Percentiles rank a stretch among this genome's conserved stretches.
Evolutionary conservation across 129 eudicot species (phyloP).

Genomic region (Daucus carota): DH1_v3.0 NC_030382.2:46322501-46323000

Average conservation of each 20-base stretch:
- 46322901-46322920: not conserved
- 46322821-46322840: slow-evolving; percentile 86
- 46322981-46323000: not conserved
- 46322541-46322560: not conserved
- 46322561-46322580: not conserved
- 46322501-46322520: not conserved
- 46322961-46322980: slow-evolving; percentile 90
- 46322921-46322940: slow-evolving; percentile 64
- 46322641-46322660: slow-evolving; percentile 35
- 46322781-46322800: slow-evolving; percentile 90
- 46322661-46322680: slow-evolving; percentile 24
- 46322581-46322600: not conserved
- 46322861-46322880: slow-evolving; percentile 1
- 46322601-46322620: slow-evolving; percentile 49
- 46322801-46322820: slow-evolving; percentile 76
- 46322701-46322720: slow-evolving; percentile 58
- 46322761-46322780: slow-evolving; percentile 73
- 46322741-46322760: slow-evolving; percentile 70
- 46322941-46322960: slow-evolving; percentile 97
- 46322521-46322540: not conserved
- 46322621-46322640: slow-evolving; percentile 62
- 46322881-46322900: not conserved
- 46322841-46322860: slow-evolving; percentile 70
- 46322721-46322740: slow-evolving; percentile 66
- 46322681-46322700: slow-evolving; percentile 33